phyloP scores from a whole-genome alignment of 2,329 filamentous ascomycete genomes.

The Verticillium zaregamsianum region DNA sequence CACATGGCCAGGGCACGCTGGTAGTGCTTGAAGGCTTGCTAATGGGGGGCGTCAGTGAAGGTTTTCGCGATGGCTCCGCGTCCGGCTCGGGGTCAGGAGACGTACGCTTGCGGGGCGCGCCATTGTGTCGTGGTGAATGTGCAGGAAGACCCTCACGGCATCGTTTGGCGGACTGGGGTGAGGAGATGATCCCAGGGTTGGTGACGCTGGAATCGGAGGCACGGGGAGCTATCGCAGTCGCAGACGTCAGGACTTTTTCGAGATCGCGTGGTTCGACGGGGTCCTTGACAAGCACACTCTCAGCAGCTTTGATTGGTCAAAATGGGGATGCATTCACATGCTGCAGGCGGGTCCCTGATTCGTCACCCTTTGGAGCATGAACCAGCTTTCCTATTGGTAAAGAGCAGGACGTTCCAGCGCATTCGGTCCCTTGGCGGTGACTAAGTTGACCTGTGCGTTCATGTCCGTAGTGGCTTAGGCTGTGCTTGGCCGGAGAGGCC shows the following conservation, averaged over 20 bases:
- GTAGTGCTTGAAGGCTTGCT: constrained; percentile 44
- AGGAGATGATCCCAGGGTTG: not conserved
- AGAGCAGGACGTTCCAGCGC: not conserved
- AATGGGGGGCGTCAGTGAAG: constrained; percentile 4
- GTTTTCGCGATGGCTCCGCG: not conserved
- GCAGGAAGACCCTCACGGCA: not conserved
- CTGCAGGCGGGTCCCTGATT: not conserved
- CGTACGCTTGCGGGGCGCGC: constrained; percentile 16
- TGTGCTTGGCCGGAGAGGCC: not conserved
- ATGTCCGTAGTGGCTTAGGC: not conserved
- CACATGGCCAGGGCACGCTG: constrained; percentile 50
- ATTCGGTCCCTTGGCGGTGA: not conserved
- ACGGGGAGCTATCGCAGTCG: not conserved
- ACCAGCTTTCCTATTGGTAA: not conserved
- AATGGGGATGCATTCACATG: not conserved
- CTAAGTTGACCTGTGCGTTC: not conserved
- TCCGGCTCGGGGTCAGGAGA: not conserved
- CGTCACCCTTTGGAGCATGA: constrained; percentile 1
- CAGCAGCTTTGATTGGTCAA: not conserved
- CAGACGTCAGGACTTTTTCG: constrained; percentile 5
- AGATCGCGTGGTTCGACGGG: not conserved
- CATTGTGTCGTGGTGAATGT: constrained; percentile 10
- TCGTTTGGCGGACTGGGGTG: not conserved
- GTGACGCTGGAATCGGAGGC: not conserved
- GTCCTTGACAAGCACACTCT: not conserved